Evolutionary conservation across 2,329 filamentous ascomycete genomes (phyloP).

Genomic region (Fusarium sublunatum): DNA sequence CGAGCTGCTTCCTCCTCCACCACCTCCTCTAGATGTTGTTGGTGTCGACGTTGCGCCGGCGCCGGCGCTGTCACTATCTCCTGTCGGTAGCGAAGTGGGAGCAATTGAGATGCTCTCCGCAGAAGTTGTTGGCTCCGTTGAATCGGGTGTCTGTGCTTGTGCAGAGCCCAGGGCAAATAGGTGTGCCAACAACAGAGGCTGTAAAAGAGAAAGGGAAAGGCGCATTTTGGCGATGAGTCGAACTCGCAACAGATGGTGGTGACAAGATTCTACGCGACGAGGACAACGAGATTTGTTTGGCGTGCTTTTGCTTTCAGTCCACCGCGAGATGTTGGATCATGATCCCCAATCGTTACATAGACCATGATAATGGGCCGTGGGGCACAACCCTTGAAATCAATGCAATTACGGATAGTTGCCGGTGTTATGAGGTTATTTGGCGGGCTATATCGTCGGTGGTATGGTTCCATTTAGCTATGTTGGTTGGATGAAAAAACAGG

Average conservation of each 20-base stretch:
- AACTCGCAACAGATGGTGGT: background rate
- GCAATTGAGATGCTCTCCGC: slow-evolving; percentile 25
- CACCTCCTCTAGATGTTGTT: background rate
- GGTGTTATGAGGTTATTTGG: slow-evolving; percentile 13
- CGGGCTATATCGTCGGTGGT: slow-evolving; percentile 9
- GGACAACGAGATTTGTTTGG: background rate
- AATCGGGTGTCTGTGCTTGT: slow-evolving; percentile 24
- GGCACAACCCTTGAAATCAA: slow-evolving; percentile 9
- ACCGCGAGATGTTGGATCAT: background rate
- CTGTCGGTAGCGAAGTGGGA: slow-evolving; percentile 7
- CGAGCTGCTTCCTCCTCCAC: slow-evolving; percentile 8
- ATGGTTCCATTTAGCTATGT: slow-evolving; percentile 5
- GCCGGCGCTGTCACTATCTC: background rate
- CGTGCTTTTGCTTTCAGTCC: slow-evolving; percentile 3
- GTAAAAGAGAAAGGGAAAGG: slow-evolving; percentile 11
- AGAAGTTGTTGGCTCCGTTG: slow-evolving; percentile 20
- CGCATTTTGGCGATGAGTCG: slow-evolving; percentile 11
- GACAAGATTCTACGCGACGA: background rate
- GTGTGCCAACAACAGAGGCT: slow-evolving; percentile 14
- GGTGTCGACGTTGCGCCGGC: slow-evolving; percentile 7
- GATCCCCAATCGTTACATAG: background rate
- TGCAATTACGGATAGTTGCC: background rate
- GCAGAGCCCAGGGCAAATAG: slow-evolving; percentile 8
- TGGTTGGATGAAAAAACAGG: slow-evolving; percentile 23
- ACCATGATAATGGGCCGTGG: background rate